phyloP scores from a whole-genome alignment of 805 yeast species.

The Spathaspora arborariae region DNA sequence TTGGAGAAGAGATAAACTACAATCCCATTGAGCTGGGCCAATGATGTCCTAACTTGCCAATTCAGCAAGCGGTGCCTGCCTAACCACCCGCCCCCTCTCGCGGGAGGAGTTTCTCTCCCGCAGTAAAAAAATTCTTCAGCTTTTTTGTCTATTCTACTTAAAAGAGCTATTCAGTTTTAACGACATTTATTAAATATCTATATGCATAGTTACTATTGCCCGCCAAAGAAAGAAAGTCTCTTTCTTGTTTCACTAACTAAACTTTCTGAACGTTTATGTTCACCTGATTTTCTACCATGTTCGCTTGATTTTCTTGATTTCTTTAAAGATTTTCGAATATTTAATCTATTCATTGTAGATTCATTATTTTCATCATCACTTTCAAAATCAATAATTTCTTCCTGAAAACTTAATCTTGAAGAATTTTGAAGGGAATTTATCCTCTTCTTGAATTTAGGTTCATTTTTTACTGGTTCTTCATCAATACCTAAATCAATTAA shows the following conservation, averaged over 20 bases:
- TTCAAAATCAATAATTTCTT: slow-evolving; percentile 44
- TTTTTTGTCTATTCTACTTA: no score
- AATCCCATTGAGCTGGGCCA: no score
- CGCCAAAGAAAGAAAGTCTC: slow-evolving; percentile 10
- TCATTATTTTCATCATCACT: slow-evolving; percentile 41
- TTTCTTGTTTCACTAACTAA: slow-evolving; percentile 14
- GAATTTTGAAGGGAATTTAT: slow-evolving; percentile 15
- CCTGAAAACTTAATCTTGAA: slow-evolving; percentile 30
- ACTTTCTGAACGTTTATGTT: slow-evolving; percentile 28
- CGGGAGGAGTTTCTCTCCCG: no score
- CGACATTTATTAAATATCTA: slow-evolving; percentile 1
- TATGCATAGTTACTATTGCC: slow-evolving; percentile 1
- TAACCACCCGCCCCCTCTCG: no score
- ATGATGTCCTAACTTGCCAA: no score
- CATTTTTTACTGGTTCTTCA: slow-evolving; percentile 4
- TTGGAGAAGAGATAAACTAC: no score
- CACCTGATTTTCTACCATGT: slow-evolving; percentile 24
- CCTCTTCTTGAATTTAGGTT: slow-evolving; percentile 32
- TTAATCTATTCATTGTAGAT: slow-evolving; percentile 36
- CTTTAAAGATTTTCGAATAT: slow-evolving; percentile 37
- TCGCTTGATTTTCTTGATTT: slow-evolving; percentile 28
- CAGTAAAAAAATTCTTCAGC: no score
- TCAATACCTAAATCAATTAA: slow-evolving; percentile 8
- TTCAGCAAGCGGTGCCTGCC: no score
- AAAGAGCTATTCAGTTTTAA: no score